Percentiles rank a stretch among this genome's conserved stretches.
These are phyloP conservation scores for Salvia miltiorrhiza DNA, from an alignment of 257 asterid genomes.

Conservation along the genomic window DNA sequence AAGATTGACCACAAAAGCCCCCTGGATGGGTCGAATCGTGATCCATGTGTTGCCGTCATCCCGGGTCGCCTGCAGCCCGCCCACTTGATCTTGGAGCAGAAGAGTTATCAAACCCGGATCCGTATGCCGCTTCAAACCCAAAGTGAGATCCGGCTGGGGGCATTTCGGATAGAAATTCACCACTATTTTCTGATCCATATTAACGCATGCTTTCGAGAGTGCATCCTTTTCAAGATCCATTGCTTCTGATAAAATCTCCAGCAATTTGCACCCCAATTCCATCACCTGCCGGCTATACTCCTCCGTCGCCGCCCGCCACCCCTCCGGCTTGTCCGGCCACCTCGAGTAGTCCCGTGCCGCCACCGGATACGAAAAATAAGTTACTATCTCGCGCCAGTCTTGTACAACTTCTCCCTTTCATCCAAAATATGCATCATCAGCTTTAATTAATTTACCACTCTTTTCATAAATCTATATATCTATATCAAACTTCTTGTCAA, in stretches of 20 bases:
- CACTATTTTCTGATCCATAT: conserved; percentile 84
- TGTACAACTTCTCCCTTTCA: conserved; percentile 77
- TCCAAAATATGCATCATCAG: too few species aligned
- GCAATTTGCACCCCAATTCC: conserved; percentile 50
- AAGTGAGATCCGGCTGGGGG: conserved; percentile 73
- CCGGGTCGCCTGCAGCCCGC: conserved; percentile 87
- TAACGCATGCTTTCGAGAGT: conserved; percentile 63
- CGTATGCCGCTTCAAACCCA: conserved; percentile 81
- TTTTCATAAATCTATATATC: too few species aligned
- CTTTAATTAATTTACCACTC: too few species aligned
- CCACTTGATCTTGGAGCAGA: conserved; percentile 80
- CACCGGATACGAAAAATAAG: conserved; percentile 71
- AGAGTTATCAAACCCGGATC: conserved; percentile 89
- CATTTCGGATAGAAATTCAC: conserved; percentile 86
- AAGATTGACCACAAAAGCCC: conserved; percentile 89
- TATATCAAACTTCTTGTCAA: too few species aligned
- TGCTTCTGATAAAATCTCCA: conserved; percentile 71
- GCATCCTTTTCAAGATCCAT: conserved; percentile 77
- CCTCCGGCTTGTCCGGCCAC: conserved; percentile 80
- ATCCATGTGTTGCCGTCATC: conserved; percentile 88
- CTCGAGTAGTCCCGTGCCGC: conserved; percentile 62
- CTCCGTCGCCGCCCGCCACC: conserved; percentile 57
- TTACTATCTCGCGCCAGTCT: conserved; percentile 87
- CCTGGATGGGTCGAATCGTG: conserved; percentile 75
- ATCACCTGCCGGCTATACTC: conserved; percentile 54